Evolutionary conservation across 805 yeast species (phyloP), one percentile per base, ranked within the genome.

Genomic region (Candida jianshihensis): DNA sequence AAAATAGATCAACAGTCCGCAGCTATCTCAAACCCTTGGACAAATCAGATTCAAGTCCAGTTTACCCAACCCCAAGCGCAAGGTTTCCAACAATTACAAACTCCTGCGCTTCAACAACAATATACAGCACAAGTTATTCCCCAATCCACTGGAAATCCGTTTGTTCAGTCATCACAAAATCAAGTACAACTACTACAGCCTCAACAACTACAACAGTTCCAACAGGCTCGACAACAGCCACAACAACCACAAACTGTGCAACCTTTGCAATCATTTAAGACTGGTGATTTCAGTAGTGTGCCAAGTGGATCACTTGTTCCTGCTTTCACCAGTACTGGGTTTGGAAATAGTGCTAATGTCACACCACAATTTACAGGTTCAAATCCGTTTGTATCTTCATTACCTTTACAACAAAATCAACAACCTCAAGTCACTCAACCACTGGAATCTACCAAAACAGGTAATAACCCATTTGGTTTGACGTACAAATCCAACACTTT

Each of bases 311-410:
- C 36, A 2, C 29, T 62, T 12, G 54, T 49, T 14, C 57, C 64
- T 14, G 48, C 63, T 4, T 65, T 58, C 42, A 75, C 81, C 6
- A 81, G 81, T 12, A 68, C 68, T 25, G 83, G 82, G 0, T 75
- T 76, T 54, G 81, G 81, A 11, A 78, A 26, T 15, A 76, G 2
- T 71, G 29, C 35, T 16, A 35, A 36, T 4, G 31, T 44, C 12
- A 40, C 39, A 25, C 51, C 39, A 22, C 47, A 45, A 30, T 41
- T 47, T 14, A 57, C 61, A 4, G 61, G 60, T 4, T 16, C 31
- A 17, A 50, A 66, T 41, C 71, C 71, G 29, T 65, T 66, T 43
- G 43, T 55, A 9, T 46, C 48, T 26, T 51, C 42, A 32, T 51
- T 25, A 40, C 43, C 25, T 31, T 51, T 35, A 34, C 43, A 16